Base-by-base conservation (phyloP, 345 rosid species). In the Aethionema arabicum region DNA sequence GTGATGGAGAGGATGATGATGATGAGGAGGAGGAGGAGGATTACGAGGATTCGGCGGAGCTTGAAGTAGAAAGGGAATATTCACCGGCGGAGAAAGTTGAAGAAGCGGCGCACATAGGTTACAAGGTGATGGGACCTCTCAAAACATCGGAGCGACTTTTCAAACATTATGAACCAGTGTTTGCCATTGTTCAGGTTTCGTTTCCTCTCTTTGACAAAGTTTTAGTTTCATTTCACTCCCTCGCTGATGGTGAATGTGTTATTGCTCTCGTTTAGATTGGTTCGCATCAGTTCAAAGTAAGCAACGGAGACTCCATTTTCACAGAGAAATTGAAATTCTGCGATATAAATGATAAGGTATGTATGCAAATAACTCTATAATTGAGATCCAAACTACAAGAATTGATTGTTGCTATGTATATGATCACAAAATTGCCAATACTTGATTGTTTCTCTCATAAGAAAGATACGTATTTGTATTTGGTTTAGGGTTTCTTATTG, bases 231-330 rank as follows among this genome's bases (percentile, higher is more conserved):
- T 49, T 49, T 36, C 14, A n/a, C 45, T 44, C 14, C 51, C 4
- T 10, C 32, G 3, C 54, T 70, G 29, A 57, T 44, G 11, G 5
- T 39, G 37, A 11, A 3, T 30, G 27, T 56, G 40, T 41, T 52
- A 8, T 62, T 39, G 2, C 5, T 50, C 12, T 57, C 61, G 6
- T 41, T 52, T 74, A 90, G 99, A 79, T 95, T 53, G 97, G 95
- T 9, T 95, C 93, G 4, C 91, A 90, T 61, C 99, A 95, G 79
- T 90, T 95, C 44, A 95, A 90, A 80, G 93, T 95, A 66, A 86
- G 98, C 84, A 90, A 88, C 40, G 83, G 89, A 11, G 98, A 95
- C 77, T 82, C 83, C 51, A 78, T 95, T 59, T 90, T 79, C 78
- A 73, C 85, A 0, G 96, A 90, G 80, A 86, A 76, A 66, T 79